Evolutionary conservation across 805 yeast genomes (phyloP).

Genomic region (Wickerhamiella sergipiensis): DNA sequence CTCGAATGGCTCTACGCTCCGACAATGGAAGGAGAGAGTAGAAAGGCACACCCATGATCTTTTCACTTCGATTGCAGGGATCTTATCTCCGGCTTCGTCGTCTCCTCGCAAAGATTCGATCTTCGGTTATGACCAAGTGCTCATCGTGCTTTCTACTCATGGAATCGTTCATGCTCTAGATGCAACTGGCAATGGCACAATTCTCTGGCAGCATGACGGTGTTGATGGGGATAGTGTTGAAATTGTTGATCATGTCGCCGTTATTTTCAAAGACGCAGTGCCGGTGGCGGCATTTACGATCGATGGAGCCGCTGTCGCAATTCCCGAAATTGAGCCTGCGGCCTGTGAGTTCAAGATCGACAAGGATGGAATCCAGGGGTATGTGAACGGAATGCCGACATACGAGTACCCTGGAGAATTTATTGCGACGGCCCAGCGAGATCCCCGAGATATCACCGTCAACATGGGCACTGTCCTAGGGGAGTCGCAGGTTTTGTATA

Average conservation of each 20-base stretch:
- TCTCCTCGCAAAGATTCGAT: slow-evolving; percentile 12
- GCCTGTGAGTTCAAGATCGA: not conserved
- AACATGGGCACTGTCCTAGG: slow-evolving; percentile 58
- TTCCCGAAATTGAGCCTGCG: not conserved
- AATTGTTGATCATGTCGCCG: slow-evolving; percentile 9
- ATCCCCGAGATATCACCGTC: slow-evolving; percentile 31
- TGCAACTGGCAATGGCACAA: slow-evolving; percentile 6
- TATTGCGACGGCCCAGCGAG: slow-evolving; percentile 29
- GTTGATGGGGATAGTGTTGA: slow-evolving; percentile 1
- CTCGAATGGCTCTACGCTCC: not conserved
- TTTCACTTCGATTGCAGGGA: not conserved
- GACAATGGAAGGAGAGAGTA: not conserved
- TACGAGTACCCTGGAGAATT: slow-evolving; percentile 18
- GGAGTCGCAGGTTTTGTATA: slow-evolving; percentile 64
- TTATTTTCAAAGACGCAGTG: slow-evolving; percentile 8
- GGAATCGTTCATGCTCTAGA: slow-evolving; percentile 24
- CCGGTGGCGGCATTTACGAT: not conserved
- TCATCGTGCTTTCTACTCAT: slow-evolving; percentile 19
- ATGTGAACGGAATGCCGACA: not conserved
- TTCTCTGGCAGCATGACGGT: not conserved
- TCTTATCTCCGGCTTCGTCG: slow-evolving; percentile 1
- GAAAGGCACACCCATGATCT: not conserved
- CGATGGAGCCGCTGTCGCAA: not conserved
- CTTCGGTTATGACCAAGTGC: slow-evolving; percentile 25
- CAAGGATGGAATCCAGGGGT: not conserved